These are phyloP conservation scores for Juncus inflexus DNA, from an alignment of 176 grass and related monocot species.

Conservation along the genomic window DNA sequence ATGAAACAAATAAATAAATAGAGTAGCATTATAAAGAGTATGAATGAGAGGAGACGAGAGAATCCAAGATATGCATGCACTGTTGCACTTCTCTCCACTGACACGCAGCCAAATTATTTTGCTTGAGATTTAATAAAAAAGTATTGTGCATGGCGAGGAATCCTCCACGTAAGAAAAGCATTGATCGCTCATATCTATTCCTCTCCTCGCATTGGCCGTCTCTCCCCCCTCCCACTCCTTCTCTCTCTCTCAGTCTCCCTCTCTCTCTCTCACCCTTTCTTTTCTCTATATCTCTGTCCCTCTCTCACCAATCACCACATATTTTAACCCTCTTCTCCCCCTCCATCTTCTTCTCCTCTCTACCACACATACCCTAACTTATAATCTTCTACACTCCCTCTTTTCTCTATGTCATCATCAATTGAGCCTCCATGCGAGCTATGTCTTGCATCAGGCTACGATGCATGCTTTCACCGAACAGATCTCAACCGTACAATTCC, in stretches of 20 bases:
- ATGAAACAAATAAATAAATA: background rate
- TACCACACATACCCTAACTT: slow-evolving; percentile 5
- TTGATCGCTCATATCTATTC: slow-evolving; percentile 37
- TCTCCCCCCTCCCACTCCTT: background rate
- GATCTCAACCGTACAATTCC: slow-evolving; percentile 36
- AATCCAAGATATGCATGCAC: background rate
- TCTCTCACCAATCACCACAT: slow-evolving; percentile 4
- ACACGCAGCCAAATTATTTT: slow-evolving; percentile 26
- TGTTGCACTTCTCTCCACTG: background rate
- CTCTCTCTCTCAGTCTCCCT: slow-evolving; percentile 3
- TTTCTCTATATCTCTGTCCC: background rate
- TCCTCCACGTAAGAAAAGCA: slow-evolving; percentile 52
- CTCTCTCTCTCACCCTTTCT: slow-evolving; percentile 8
- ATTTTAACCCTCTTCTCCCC: slow-evolving; percentile 3
- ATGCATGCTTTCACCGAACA: slow-evolving; percentile 20
- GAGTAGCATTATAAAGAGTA: background rate
- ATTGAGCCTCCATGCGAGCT: slow-evolving; percentile 25
- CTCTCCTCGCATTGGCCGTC: slow-evolving; percentile 35
- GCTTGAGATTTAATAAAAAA: slow-evolving; percentile 16
- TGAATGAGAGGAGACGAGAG: background rate
- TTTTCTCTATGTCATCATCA: slow-evolving; percentile 29
- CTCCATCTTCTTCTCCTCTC: background rate
- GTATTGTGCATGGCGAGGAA: slow-evolving; percentile 34
- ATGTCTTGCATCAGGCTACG: slow-evolving; percentile 14
- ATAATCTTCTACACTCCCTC: background rate